Percentiles rank a stretch among this genome's conserved stretches.
These are phyloP conservation scores for Fusarium sp. DNA, from an alignment of 2,329 filamentous ascomycete genomes.

Conservation along the genomic window DNA sequence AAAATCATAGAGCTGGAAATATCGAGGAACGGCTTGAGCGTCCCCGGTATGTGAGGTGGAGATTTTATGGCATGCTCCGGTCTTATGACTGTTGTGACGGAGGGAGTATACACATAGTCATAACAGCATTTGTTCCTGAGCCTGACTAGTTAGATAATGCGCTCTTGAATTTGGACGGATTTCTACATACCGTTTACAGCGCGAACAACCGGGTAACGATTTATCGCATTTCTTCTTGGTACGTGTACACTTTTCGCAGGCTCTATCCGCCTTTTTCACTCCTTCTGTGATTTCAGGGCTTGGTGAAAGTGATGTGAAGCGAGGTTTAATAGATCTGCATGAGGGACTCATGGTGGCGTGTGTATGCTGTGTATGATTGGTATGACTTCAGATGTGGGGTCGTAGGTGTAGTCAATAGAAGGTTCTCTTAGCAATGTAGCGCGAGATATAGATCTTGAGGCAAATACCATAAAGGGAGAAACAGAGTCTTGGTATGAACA, in stretches of 20 bases:
- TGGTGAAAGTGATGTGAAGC: conserved; percentile 34
- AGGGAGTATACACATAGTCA: conserved; percentile 49
- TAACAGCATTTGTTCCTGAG: conserved; percentile 47
- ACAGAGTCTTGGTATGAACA: background rate
- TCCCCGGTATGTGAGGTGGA: conserved; percentile 25
- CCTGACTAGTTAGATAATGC: conserved; percentile 4
- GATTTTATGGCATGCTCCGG: conserved; percentile 32
- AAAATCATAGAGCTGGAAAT: conserved; percentile 52
- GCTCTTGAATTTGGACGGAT: fast-evolving
- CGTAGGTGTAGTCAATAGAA: background rate
- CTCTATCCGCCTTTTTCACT: conserved; percentile 45
- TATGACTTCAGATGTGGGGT: background rate
- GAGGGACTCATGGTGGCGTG: conserved; percentile 7
- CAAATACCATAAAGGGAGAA: too few species aligned
- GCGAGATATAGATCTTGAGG: background rate
- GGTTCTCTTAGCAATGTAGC: background rate
- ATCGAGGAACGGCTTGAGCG: conserved; percentile 46
- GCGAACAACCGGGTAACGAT: conserved; percentile 47
- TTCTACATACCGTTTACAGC: conserved; percentile 46
- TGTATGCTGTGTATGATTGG: background rate
- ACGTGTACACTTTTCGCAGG: conserved; percentile 50
- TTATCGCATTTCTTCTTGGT: conserved; percentile 53
- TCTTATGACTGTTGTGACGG: conserved; percentile 44
- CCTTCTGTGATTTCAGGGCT: conserved; percentile 40
- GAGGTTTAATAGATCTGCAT: conserved; percentile 27